A percentile compares a stretch with the other conserved stretches of the same genome.
Conservation (phyloP, 2,329 filamentous ascomycete species). For the Cladosporium sp. region DNA sequence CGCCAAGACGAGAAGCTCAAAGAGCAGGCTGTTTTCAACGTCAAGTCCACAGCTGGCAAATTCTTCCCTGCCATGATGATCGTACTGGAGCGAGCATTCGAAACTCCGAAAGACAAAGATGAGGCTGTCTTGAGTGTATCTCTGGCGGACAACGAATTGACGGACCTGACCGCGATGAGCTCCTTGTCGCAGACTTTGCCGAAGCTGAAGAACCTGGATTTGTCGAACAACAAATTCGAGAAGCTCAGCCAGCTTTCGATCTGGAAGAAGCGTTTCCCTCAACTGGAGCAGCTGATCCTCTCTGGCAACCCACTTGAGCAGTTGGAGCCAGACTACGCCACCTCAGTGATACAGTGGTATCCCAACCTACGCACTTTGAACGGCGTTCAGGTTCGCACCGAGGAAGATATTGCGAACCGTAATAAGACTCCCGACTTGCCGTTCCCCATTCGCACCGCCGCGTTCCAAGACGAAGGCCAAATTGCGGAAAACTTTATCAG, state of each 20-base stretch:
- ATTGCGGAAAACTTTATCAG: constrained; percentile 76
- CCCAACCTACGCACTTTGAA: constrained; percentile 79
- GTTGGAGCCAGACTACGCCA: constrained; percentile 55
- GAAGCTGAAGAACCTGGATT: constrained; percentile 82
- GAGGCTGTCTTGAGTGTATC: constrained; percentile 81
- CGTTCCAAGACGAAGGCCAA: constrained; percentile 72
- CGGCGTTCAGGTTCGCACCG: constrained; percentile 70
- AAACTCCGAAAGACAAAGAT: constrained; percentile 68
- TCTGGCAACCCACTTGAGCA: constrained; percentile 70
- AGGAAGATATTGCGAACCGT: constrained; percentile 66
- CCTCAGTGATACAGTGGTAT: constrained; percentile 77
- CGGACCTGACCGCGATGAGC: constrained; percentile 71
- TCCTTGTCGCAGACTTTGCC: constrained; percentile 78
- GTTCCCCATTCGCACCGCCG: constrained; percentile 64
- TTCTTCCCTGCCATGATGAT: constrained; percentile 91
- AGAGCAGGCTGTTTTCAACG: constrained; percentile 74
- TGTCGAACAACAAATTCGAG: constrained; percentile 79
- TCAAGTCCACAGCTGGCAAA: constrained; percentile 72
- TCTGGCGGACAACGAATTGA: constrained; percentile 76
- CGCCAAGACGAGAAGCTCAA: constrained; percentile 71
- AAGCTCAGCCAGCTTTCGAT: constrained; percentile 67
- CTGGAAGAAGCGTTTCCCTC: constrained; percentile 78
- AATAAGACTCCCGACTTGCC: constrained; percentile 56
- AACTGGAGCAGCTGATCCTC: constrained; percentile 79
- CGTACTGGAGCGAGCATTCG: constrained; percentile 78